Conservation (phyloP, 2,329 filamentous ascomycete genomes). For the Colletotrichum sp. region DNA sequence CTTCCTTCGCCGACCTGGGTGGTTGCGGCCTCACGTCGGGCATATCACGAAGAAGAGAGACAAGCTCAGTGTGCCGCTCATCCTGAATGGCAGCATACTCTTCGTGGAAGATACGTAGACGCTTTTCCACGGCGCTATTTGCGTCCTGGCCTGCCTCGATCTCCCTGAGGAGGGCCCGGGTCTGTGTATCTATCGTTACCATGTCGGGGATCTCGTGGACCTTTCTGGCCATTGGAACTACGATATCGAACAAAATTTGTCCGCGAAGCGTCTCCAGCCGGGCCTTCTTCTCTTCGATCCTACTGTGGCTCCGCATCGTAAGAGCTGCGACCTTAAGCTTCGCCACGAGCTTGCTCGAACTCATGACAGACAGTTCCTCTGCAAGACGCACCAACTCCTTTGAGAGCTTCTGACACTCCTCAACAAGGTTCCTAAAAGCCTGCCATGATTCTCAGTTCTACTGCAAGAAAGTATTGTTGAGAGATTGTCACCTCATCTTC, state of each 20-base stretch:
- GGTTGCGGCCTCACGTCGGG: background rate
- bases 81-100: background rate
- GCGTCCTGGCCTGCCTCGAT: accelerated
- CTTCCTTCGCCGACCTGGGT: too few relatives aligned
- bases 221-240: background rate
- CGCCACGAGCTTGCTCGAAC: accelerated
- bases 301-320: background rate
- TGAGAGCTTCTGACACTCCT: background rate
- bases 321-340: accelerated
- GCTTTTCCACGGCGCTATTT: background rate
- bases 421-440: background rate
- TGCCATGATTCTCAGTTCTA: too few relatives aligned
- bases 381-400: accelerated
- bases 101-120: background rate
- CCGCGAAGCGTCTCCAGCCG: background rate
- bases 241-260: background rate
- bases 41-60: background rate
- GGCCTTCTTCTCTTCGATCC: accelerated
- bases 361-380: accelerated
- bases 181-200: accelerated
- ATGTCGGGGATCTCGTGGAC: accelerated
- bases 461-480: too few relatives aligned
- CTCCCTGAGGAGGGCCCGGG: accelerated
- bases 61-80: background rate
- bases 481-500: too few relatives aligned